phyloP scores from a whole-genome alignment of 2,329 filamentous ascomycete species.

The Venturia carpophila region DNA sequence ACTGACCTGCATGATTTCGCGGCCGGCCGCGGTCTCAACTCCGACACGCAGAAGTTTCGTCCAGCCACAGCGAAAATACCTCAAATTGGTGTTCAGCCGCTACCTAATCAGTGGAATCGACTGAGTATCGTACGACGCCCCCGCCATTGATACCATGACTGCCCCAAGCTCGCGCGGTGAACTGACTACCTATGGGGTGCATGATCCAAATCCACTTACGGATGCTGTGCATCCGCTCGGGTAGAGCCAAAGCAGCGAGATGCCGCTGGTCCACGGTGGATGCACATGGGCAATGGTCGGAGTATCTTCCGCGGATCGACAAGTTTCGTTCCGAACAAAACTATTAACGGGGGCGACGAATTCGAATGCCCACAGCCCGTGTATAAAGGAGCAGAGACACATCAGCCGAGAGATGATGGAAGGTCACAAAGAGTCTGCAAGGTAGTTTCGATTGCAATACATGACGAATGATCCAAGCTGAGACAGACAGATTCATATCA shows the following conservation, averaged over 20 bases:
- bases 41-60: neutral
- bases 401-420: neutral
- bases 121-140: neutral
- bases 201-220: neutral
- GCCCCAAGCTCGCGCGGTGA: neutral
- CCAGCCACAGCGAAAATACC: neutral
- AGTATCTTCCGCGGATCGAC: neutral
- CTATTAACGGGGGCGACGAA: neutral
- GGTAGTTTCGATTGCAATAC: neutral
- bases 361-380: neutral
- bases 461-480: neutral
- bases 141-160: neutral
- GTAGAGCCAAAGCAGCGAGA: too few species aligned
- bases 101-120: neutral
- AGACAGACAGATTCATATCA: neutral
- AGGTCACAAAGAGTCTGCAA: neutral
- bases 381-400: neutral
- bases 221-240: neutral
- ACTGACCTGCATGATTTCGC: neutral
- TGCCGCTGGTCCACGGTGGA: too few species aligned
- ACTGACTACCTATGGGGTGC: neutral
- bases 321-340: neutral
- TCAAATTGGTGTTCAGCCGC: neutral
- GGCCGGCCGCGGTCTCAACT: neutral
- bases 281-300: neutral